These are phyloP conservation scores for Myrmaecium sp. DNA, from an alignment of 2,329 filamentous ascomycete genomes.

Conservation along the genomic window DNA sequence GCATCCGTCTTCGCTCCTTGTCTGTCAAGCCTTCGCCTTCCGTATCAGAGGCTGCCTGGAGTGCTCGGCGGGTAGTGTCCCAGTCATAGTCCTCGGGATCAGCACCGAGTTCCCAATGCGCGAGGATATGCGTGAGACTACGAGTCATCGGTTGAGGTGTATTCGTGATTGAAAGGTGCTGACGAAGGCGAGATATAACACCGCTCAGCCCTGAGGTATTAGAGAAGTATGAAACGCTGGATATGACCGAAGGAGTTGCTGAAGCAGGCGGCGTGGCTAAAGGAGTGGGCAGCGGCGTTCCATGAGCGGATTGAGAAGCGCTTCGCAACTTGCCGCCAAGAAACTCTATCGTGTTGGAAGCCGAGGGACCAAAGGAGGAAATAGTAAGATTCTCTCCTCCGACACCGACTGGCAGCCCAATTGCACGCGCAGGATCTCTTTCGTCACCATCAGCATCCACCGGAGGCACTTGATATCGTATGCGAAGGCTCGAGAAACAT, in stretches of 20 bases:
- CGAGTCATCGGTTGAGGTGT: not conserved
- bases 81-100: conserved; percentile 1
- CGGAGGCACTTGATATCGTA: no score
- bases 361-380: no score
- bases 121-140: not conserved
- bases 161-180: not conserved
- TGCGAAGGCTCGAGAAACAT: no score
- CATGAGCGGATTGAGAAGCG: no score
- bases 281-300: no score
- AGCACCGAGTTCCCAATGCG: not conserved
- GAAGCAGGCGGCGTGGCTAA: no score
- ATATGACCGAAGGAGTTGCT: not conserved
- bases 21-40: conserved; percentile 19
- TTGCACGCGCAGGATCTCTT: no score
- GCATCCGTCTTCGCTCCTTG: conserved; percentile 18
- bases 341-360: no score
- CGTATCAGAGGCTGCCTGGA: conserved; percentile 13
- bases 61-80: conserved; percentile 9
- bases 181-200: not conserved
- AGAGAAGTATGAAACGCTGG: not conserved
- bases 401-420: no score
- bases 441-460: no score
- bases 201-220: not conserved
- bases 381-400: no score
- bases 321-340: no score